These are phyloP conservation scores for Sisymbrium altissimum DNA, from an alignment of 345 rosid species.

Conservation along the genomic window DNA sequence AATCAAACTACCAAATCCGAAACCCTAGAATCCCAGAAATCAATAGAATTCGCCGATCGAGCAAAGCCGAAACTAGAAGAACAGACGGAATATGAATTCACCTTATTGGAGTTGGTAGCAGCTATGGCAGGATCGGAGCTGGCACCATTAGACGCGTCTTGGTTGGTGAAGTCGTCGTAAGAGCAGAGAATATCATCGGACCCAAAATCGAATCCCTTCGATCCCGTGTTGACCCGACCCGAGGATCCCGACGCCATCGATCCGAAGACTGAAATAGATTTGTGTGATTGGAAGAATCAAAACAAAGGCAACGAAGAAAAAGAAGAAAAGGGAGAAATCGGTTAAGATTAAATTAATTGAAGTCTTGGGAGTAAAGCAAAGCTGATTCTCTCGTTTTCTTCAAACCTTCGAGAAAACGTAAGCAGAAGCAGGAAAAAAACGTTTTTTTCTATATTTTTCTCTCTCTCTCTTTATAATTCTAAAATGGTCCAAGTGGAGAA, in stretches of 20 bases:
- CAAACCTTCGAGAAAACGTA: conserved; percentile 22
- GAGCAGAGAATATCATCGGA: conserved; percentile 98
- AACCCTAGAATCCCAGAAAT: neutral
- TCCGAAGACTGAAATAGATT: conserved; percentile 8
- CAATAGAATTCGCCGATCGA: neutral
- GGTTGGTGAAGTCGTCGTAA: conserved; percentile 74
- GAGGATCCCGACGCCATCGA: conserved; percentile 89
- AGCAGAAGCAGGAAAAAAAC: conserved; percentile 11
- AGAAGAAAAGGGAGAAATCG: neutral
- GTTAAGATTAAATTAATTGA: neutral
- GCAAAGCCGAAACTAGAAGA: neutral
- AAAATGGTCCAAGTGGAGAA: neutral
- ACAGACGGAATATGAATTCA: neutral
- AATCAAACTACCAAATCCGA: neutral
- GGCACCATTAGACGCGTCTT: conserved; percentile 67
- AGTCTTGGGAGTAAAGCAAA: conserved; percentile 23
- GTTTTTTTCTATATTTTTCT: neutral
- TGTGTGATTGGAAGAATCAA: neutral
- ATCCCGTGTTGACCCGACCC: conserved; percentile 58
- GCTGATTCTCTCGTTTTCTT: conserved; percentile 16
- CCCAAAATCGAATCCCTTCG: conserved; percentile 89
- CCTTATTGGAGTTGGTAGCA: conserved; percentile 35
- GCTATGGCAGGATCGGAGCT: conserved; percentile 56
- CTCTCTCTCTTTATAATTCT: neutral
- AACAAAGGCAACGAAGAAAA: neutral